Percentiles rank a stretch among this genome's conserved stretches.
Conservation (phyloP, 2,329 filamentous ascomycete genomes). For the Aspergillus floridensis region DNA sequence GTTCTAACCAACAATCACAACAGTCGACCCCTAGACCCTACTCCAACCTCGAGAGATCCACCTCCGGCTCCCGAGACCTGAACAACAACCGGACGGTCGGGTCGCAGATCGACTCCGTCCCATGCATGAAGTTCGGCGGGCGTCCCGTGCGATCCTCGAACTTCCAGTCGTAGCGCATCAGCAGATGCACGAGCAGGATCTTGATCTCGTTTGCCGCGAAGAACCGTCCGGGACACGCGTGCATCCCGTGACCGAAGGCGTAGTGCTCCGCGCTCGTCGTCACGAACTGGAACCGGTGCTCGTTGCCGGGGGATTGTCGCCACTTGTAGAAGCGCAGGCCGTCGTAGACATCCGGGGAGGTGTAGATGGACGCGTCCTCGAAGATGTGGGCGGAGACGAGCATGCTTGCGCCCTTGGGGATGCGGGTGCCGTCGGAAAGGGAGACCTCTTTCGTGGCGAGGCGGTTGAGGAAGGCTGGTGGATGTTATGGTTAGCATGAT, state of each 20-base stretch:
- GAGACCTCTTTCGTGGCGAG: slow-evolving; percentile 20
- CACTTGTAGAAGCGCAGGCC: slow-evolving; percentile 35
- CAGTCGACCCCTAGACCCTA: background rate
- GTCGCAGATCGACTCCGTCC: slow-evolving; percentile 42
- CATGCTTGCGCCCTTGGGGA: slow-evolving; percentile 29
- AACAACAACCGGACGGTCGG: slow-evolving; percentile 28
- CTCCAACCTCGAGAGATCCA: slow-evolving; percentile 20
- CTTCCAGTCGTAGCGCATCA: slow-evolving; percentile 55
- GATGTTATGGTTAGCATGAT: background rate
- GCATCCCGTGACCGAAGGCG: slow-evolving; percentile 38
- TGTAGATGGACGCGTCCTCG: slow-evolving; percentile 28
- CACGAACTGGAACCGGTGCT: slow-evolving; percentile 30
- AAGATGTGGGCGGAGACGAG: slow-evolving; percentile 27
- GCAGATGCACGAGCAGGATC: slow-evolving; percentile 52
- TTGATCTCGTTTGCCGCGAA: slow-evolving; percentile 58
- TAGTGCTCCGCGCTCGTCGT: slow-evolving; percentile 31
- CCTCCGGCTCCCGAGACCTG: slow-evolving; percentile 23
- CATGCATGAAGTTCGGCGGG: slow-evolving; percentile 47
- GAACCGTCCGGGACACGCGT: slow-evolving; percentile 53
- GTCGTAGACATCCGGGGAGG: slow-evolving; percentile 31
- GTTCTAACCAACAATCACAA: background rate
- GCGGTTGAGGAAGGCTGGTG: slow-evolving; percentile 27
- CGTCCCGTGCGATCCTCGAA: slow-evolving; percentile 33
- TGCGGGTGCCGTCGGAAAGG: slow-evolving; percentile 30
- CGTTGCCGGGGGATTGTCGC: slow-evolving; percentile 30